Base-by-base conservation (phyloP, 768 basidiomycete genomes). In the Leccinum subtestaceum region DNA sequence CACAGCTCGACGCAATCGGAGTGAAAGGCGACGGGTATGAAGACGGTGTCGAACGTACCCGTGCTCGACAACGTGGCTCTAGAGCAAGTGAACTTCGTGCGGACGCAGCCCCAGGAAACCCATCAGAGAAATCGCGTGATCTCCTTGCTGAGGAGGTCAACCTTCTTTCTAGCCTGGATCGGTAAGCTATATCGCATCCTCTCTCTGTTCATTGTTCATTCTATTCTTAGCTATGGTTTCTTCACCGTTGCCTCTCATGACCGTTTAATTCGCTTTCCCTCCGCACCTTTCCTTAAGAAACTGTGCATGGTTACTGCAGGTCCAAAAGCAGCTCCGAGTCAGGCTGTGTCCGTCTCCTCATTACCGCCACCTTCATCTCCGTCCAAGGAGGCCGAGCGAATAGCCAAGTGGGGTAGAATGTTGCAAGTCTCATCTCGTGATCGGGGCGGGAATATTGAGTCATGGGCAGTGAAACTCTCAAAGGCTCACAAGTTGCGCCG, bases 391-490 rank as follows among this genome's bases (percentile, higher is more conserved):
- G 69, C 75, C 2, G 77, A 80, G 6, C 81, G 96, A n/a, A 91
- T 93, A 63, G 83, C 79, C 23, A 98, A 98, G 74, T 98, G 96
- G 96, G 85, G 84, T n/a, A 82, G 88, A 46, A 98, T 98, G 96
- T 79, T 93, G 59, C 77, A 80, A 50, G 86, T 91, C 13, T 75
- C 80, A 12, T 75, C 75, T 52, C 84, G 89, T 36, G 91, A 94
- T 69, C 69, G 74, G 9, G 95, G 95, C 32, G 87, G 87, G 10
- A 96, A 97, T 67, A 78, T 87, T 13, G 78, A 85, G 43, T 71
- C 77, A 12, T 98, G 95, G 95, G 73, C 70, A 34, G 77, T 95
- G 66, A 84, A 82, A 51, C 66, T 80, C 23, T 78, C 77, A 17
- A 93, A 89, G 74, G 84, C 80, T 64, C 77, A 69, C 66, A 95